A percentile compares a stretch with the other conserved stretches of the same genome.
phyloP scores from a whole-genome alignment of 768 basidiomycete species.

The Agrocybe praecox region DNA sequence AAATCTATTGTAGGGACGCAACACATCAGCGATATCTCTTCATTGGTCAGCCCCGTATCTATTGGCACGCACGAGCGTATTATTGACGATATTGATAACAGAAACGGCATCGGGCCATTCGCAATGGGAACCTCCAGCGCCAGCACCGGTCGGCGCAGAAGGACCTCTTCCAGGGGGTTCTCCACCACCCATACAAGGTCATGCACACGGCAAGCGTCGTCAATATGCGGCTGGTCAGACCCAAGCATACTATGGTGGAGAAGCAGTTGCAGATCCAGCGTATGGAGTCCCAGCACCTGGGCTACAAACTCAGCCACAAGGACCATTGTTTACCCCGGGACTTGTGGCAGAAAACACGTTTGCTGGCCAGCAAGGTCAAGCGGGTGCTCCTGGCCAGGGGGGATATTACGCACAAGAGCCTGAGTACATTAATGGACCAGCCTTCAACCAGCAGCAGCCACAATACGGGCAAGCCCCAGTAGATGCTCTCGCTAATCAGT shows the following conservation, averaged over 20 bases:
- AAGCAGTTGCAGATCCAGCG: slow-evolving; percentile 46
- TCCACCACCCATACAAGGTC: slow-evolving; percentile 49
- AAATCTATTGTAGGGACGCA: slow-evolving; percentile 62
- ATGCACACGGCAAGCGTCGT: slow-evolving; percentile 65
- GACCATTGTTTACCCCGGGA: slow-evolving; percentile 87
- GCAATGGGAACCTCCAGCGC: slow-evolving; percentile 85
- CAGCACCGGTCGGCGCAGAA: slow-evolving; percentile 28
- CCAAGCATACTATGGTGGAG: slow-evolving; percentile 76
- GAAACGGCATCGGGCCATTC: slow-evolving; percentile 82
- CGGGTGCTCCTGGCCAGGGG: slow-evolving; percentile 30
- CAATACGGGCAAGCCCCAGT: slow-evolving; percentile 53
- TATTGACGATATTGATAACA: slow-evolving; percentile 35
- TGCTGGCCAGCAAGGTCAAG: slow-evolving; percentile 58
- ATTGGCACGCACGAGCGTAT: slow-evolving; percentile 13
- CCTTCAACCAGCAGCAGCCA: slow-evolving; percentile 36
- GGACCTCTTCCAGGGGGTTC: slow-evolving; percentile 40
- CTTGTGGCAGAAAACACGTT: slow-evolving; percentile 72
- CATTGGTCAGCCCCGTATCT: slow-evolving; percentile 64
- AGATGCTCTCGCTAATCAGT: slow-evolving; percentile 78
- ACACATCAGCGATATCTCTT: slow-evolving; percentile 84
- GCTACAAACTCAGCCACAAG: slow-evolving; percentile 40
- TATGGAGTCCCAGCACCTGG: slow-evolving; percentile 39
- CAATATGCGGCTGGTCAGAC: slow-evolving; percentile 96
- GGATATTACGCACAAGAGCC: slow-evolving; percentile 47
- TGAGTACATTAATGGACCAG: slow-evolving; percentile 47